Conservation (phyloP, 1,284 basidiomycete species). For the Garcileccinum viscosum region DNA sequence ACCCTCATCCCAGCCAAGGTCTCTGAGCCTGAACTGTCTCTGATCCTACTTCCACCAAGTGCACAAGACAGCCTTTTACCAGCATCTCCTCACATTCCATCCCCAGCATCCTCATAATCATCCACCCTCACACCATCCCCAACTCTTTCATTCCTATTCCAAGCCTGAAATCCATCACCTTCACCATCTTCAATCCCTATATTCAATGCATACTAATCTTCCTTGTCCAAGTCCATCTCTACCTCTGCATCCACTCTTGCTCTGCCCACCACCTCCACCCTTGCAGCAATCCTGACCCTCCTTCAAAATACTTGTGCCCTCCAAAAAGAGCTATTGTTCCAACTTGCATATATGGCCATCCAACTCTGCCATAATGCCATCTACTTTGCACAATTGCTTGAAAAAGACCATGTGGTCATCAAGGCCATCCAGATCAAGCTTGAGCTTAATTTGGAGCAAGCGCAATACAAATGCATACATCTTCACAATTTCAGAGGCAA, state of each 20-base stretch:
- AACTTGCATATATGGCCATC: slow-evolving; percentile 78
- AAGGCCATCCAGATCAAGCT: slow-evolving; percentile 68
- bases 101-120: background rate
- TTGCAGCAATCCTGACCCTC: slow-evolving; percentile 50
- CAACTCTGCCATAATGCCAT: slow-evolving; percentile 78
- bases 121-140: background rate
- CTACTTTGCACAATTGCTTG: slow-evolving; percentile 70
- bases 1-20: slow-evolving; percentile 33
- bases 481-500: slow-evolving; percentile 70
- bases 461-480: slow-evolving; percentile 69
- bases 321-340: slow-evolving; percentile 75
- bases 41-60: background rate
- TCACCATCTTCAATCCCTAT: background rate
- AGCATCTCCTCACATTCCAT: slow-evolving; percentile 11
- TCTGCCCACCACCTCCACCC: slow-evolving; percentile 41
- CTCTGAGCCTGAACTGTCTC: background rate
- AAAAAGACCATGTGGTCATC: slow-evolving; percentile 68
- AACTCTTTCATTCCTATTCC: background rate
- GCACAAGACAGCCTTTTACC: slow-evolving; percentile 27
- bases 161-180: background rate
- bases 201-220: background rate
- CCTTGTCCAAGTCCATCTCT: background rate
- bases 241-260: slow-evolving; percentile 20
- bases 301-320: slow-evolving; percentile 63
- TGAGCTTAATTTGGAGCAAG: slow-evolving; percentile 71